These are phyloP conservation scores for Globisporangium sylvaticum DNA, from an alignment of 352 stramenopile species.

Conservation along the genomic window DNA sequence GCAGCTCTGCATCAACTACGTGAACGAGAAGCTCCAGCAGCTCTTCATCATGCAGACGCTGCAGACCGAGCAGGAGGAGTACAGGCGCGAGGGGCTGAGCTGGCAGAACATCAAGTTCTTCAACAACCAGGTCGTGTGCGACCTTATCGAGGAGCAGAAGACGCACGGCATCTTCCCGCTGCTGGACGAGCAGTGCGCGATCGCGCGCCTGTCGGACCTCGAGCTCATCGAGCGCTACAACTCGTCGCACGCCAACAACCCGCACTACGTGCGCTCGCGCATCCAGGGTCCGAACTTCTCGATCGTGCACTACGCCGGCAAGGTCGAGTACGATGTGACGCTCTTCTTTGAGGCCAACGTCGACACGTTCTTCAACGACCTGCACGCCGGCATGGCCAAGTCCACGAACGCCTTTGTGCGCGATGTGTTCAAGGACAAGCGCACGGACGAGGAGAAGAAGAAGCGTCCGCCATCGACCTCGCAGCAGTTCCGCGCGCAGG, in stretches of 20 bases:
- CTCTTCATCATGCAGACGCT: constrained; percentile 86
- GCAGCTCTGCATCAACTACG: constrained; percentile 90
- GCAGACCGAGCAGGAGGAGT: constrained; percentile 75
- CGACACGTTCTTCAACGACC: constrained; percentile 83
- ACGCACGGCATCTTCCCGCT: constrained; percentile 79
- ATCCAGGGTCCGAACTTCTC: constrained; percentile 71
- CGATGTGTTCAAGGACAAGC: constrained; percentile 78
- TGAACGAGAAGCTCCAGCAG: constrained; percentile 87
- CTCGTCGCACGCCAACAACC: constrained; percentile 57
- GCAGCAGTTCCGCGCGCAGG: constrained; percentile 80
- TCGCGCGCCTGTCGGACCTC: constrained; percentile 61
- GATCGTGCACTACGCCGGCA: constrained; percentile 82
- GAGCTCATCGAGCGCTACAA: constrained; percentile 82
- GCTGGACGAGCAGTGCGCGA: constrained; percentile 77
- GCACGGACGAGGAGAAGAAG: constrained; percentile 74
- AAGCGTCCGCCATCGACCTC: constrained; percentile 82
- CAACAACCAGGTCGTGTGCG: constrained; percentile 88
- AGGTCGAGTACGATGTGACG: constrained; percentile 85
- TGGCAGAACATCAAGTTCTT: constrained; percentile 80
- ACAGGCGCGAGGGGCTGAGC: constrained; percentile 65
- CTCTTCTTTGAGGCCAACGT: constrained; percentile 84
- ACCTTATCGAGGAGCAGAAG: constrained; percentile 85
- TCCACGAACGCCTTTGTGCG: constrained; percentile 71
- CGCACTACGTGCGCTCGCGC: constrained; percentile 71
- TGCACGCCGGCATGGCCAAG: constrained; percentile 69